Evolutionary conservation across 768 basidiomycete genomes (phyloP), one percentile per base, ranked within the genome.

Genomic region (Lepiota subincarnata): DNA sequence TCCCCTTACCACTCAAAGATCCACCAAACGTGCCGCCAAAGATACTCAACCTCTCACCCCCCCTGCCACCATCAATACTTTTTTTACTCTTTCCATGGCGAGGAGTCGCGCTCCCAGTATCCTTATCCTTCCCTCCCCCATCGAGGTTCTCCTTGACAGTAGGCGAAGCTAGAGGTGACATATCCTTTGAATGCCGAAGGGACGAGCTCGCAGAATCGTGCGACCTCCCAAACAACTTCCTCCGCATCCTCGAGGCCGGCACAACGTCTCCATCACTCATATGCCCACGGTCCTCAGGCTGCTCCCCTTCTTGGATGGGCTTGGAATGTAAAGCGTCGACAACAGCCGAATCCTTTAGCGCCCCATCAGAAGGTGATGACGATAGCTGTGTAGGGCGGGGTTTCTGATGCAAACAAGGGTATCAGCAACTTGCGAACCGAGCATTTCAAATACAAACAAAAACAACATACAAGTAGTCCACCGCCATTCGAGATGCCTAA

Each of bases 21-120:
- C 81, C 78, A 11, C 72, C 69, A 57, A 91, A 83, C 2, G 82
- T 68, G n/a, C 75, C 78, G 12, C 89, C 89, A 62, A 97, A 96
- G 61, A 96, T 83, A 62, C 92, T 93, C 56, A 89, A 66, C n/a
- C 89, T 73, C 38, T 89, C 86, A 11, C 65, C 63, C 50, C 71
- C 75, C 58, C 74, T 75, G 2, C 68, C 58, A 7, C 60, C 72
- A 48, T 87, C 86, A 13, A 70, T 43, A 55, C 76, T 78, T 56
- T 76, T 78, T 67, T 80, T 85, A 14, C 65, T 55, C 53, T 80
- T 75, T 19, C 72, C 64, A 26, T 75, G 74, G 47, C 75, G 65
- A 49, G 62, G 64, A 0, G 63, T 70, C 6, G 61, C 51, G 13
- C 62, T 50, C 50, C 69, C 71, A 37, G 67, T 68, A 38, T 66